phyloP scores from a whole-genome alignment of 2,329 filamentous ascomycete genomes.

The Rachicladosporium sp. region DNA sequence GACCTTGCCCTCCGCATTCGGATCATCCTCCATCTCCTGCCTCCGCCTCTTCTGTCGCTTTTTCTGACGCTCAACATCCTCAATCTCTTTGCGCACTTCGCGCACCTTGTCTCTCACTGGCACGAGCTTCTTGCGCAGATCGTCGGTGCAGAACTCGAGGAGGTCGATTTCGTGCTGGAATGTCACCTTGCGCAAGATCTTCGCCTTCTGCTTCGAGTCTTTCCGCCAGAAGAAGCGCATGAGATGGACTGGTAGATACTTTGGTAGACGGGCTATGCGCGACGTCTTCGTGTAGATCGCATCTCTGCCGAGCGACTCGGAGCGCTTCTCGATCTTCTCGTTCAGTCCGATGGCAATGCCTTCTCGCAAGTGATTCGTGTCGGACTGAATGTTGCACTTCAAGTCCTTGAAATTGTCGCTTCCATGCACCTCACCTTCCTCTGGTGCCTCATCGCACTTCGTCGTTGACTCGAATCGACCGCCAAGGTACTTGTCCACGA shows the following conservation, averaged over 20 bases:
- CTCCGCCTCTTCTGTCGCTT: constrained; percentile 75
- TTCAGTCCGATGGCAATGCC: constrained; percentile 71
- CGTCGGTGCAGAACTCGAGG: constrained; percentile 89
- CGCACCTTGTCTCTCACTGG: constrained; percentile 95
- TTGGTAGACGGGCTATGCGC: constrained; percentile 79
- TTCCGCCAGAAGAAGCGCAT: constrained; percentile 97
- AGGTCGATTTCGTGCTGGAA: constrained; percentile 89
- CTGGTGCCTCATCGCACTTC: constrained; percentile 74
- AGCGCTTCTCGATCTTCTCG: constrained; percentile 86
- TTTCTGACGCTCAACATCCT: constrained; percentile 79
- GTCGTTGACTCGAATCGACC: constrained; percentile 68
- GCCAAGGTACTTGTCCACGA: constrained; percentile 76
- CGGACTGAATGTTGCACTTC: constrained; percentile 83
- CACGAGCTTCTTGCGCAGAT: constrained; percentile 67
- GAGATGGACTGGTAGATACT: constrained; percentile 94
- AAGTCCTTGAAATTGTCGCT: constrained; percentile 79
- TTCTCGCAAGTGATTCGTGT: constrained; percentile 82
- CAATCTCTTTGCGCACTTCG: constrained; percentile 86
- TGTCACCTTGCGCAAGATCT: constrained; percentile 98
- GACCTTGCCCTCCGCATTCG: constrained; percentile 20
- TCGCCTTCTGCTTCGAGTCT: constrained; percentile 93
- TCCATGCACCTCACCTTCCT: constrained; percentile 54
- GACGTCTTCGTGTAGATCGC: constrained; percentile 81
- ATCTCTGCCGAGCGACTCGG: constrained; percentile 62
- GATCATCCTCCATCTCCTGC: constrained; percentile 41